phyloP scores from a whole-genome alignment of 2,329 filamentous ascomycete species.

The Exophiala xenobiotica region DNA sequence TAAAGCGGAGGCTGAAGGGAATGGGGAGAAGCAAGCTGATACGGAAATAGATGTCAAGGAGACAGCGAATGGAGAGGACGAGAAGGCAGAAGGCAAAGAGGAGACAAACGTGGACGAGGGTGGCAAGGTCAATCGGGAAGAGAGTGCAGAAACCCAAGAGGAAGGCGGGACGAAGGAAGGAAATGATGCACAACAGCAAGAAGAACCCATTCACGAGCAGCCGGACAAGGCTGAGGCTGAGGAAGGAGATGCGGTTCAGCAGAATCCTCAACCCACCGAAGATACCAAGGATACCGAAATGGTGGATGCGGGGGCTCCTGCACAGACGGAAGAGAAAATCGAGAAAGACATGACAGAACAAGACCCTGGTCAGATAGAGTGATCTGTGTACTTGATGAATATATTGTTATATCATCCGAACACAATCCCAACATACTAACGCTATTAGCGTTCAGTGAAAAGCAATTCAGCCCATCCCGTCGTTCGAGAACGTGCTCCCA shows the following conservation, averaged over 20 bases:
- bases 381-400: background rate
- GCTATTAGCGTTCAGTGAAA: too few relatives aligned
- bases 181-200: too few relatives aligned
- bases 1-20: slow-evolving; percentile 7
- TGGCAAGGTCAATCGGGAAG: background rate
- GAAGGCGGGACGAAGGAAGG: background rate
- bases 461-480: too few relatives aligned
- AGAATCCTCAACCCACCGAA: background rate
- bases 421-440: too few relatives aligned
- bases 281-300: slow-evolving; percentile 16
- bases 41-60: slow-evolving; percentile 4
- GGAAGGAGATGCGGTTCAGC: background rate
- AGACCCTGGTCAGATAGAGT: slow-evolving; percentile 8
- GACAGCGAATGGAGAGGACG: background rate
- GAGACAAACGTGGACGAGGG: background rate
- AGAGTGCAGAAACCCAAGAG: background rate
- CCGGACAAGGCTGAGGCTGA: background rate
- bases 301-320: slow-evolving; percentile 1
- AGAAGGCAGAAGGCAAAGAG: background rate
- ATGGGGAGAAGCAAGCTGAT: background rate
- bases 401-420: background rate
- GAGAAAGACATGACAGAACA: slow-evolving; percentile 4
- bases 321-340: slow-evolving; percentile 3
- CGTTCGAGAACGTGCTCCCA: too few relatives aligned
- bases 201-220: too few relatives aligned